Evolutionary conservation across 768 basidiomycete genomes (phyloP), one percentile per base, ranked within the genome.

Genomic region (Naganishia kalamii): DNA sequence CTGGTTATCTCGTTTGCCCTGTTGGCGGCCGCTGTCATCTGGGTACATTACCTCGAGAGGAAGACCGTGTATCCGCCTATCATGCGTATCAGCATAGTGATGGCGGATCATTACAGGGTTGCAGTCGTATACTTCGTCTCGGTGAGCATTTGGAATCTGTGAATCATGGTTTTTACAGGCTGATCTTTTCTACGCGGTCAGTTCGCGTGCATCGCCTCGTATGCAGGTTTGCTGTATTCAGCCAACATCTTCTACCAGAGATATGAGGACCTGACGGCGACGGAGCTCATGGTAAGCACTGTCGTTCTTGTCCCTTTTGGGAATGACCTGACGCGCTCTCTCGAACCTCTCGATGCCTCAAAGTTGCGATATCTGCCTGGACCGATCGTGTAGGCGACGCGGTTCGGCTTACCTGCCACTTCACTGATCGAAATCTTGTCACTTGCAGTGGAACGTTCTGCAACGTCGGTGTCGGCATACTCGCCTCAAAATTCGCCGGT

Each of bases 1-100:
- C 79, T 91, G 43, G 75, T 86, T 49, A 32, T 86, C n/a, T 86
- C 87, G 0, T 75, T 88, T 3, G n/a, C 86, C 23, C 70, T 88
- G n/a, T 52, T 87, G 6, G 71, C 70, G 3, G 46, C 78, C 0
- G 91, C 90, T 78, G 49, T 85, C 21, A 62, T 73, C 19, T 91
- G 88, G 87, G 85, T 90, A 67, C 71, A 78, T 59, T 81, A 82
- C 70, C 79, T 90, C 30, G 87, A 87, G 68, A 43, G 54, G 17
- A 65, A 65, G 7, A 69, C 65, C 0, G 37, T 60, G 3, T 43
- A 67, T 13, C 70, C 71, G 3, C 73, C 73, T 1, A 52, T 74
- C n/a, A 60, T 70, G 37, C 66, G 69, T 21, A 60, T 72, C 0
- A 57, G 63, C 21, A 51, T 74, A 3, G 68, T 74, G 52, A 65